These are phyloP conservation scores for Rhodotorula taiwanensis DNA, from an alignment of 768 basidiomycete species.

Conservation along the genomic window DNA sequence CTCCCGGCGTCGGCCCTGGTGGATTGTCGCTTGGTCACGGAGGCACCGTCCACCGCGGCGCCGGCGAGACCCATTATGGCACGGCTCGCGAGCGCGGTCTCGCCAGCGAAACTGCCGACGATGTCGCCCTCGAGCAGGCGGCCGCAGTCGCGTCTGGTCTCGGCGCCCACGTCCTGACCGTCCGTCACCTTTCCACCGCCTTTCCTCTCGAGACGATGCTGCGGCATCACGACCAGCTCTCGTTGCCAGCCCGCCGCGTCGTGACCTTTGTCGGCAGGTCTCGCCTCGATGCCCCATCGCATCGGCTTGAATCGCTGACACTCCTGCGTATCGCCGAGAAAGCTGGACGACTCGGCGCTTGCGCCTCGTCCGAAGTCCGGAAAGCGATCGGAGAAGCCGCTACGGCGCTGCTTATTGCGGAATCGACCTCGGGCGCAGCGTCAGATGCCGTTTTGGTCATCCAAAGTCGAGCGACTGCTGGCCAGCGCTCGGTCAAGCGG, in stretches of 20 bases:
- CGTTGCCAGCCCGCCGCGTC: constrained; percentile 43
- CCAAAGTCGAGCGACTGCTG: constrained; percentile 38
- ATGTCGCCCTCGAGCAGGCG: constrained; percentile 60
- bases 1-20: not conserved
- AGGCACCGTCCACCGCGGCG: constrained; percentile 8
- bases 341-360: not conserved
- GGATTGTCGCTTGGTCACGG: not conserved
- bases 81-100: constrained; percentile 47
- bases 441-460: constrained; percentile 42
- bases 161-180: constrained; percentile 26
- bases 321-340: constrained; percentile 56
- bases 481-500: constrained; percentile 9
- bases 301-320: constrained; percentile 58
- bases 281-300: constrained; percentile 50
- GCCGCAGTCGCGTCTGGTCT: constrained; percentile 45
- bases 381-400: constrained; percentile 83
- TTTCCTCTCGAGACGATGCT: constrained; percentile 48
- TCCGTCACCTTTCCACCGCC: constrained; percentile 37
- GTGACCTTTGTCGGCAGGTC: constrained; percentile 75
- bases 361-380: constrained; percentile 53
- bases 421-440: constrained; percentile 21
- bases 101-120: constrained; percentile 75
- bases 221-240: constrained; percentile 57
- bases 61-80: constrained; percentile 66
- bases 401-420: constrained; percentile 63